Percentiles rank a stretch among this genome's conserved stretches.
These are phyloP conservation scores for Lipomyces anomalus DNA, from an alignment of 805 yeast genomes.

Conservation along the genomic window DNA sequence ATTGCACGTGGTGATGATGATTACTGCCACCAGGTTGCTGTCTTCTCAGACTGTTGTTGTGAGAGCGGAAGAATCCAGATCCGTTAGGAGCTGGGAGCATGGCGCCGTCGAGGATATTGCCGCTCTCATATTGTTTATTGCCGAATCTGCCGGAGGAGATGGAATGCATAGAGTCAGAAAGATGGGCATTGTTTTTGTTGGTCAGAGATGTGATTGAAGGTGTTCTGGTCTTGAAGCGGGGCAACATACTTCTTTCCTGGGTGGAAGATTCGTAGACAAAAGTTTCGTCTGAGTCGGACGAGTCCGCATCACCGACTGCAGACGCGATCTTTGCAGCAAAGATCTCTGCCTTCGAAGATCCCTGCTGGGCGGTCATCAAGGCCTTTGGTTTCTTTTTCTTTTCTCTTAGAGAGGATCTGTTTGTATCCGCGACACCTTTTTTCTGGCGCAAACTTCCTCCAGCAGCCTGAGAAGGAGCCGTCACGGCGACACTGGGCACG, in stretches of 20 bases:
- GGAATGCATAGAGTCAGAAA: too few species aligned
- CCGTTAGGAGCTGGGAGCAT: neutral
- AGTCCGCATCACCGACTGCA: conserved; percentile 85
- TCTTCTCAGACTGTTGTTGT: too few species aligned
- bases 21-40: too few species aligned
- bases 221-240: neutral
- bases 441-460: neutral
- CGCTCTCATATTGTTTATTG: too few species aligned
- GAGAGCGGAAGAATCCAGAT: neutral
- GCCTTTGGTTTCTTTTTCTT: conserved; percentile 16
- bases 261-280: conserved; percentile 74
- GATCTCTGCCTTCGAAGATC: conserved; percentile 70
- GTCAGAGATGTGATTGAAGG: neutral
- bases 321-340: conserved; percentile 93
- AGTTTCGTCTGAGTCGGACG: conserved; percentile 87
- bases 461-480: neutral
- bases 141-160: too few species aligned
- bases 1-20: too few species aligned
- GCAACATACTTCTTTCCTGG: neutral
- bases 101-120: neutral
- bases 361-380: conserved; percentile 6
- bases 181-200: neutral
- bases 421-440: neutral
- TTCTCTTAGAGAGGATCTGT: conserved; percentile 10
- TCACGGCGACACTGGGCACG: conserved; percentile 36